phyloP scores from a whole-genome alignment of 305 asterid genomes.

The Fraxinus sp. region DNA sequence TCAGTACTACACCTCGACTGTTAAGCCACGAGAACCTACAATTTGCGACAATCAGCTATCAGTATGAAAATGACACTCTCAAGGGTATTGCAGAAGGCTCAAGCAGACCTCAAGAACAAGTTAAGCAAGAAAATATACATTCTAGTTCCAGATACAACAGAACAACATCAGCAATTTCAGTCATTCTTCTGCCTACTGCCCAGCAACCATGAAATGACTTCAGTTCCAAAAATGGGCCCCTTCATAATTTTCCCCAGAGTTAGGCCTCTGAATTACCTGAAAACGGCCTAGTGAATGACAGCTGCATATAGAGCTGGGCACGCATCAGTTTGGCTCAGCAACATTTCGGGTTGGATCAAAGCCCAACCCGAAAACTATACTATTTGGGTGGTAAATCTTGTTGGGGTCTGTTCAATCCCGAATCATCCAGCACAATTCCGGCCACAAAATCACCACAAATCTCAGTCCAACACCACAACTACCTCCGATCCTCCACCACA shows the following conservation, averaged over 20 bases:
- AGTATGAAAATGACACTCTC: not conserved
- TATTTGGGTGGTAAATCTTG: not conserved
- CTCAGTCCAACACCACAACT: not conserved
- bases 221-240: not conserved
- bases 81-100: not conserved
- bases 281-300: not conserved
- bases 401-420: not conserved
- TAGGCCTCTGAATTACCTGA: not conserved
- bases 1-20: not conserved
- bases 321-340: too few species aligned
- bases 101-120: not conserved
- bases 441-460: not conserved
- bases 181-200: not conserved
- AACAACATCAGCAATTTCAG: not conserved
- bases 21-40: not conserved
- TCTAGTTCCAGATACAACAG: not conserved
- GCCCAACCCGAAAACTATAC: not conserved
- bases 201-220: not conserved
- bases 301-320: not conserved
- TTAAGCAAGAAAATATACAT: not conserved
- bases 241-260: not conserved
- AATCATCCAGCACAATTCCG: not conserved
- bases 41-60: not conserved
- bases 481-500: not conserved
- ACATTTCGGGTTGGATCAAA: not conserved